Base-by-base conservation (phyloP, 2,329 filamentous ascomycete species). In the Aspergillus novofumigatus region DNA sequence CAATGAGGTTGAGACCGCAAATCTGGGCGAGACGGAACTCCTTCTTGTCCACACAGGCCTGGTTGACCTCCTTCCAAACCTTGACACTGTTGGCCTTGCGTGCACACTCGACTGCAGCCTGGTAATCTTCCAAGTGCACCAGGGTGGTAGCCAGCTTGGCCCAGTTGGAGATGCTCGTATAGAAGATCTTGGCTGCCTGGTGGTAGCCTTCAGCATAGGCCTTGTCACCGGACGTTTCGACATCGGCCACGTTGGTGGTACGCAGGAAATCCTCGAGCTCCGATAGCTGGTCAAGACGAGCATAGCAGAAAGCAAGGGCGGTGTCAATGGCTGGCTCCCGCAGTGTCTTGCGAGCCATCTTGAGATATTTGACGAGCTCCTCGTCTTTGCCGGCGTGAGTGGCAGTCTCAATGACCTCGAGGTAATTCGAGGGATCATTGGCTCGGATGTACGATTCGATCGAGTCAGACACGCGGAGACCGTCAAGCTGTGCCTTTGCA, bases 41-140 rank as follows among this genome's bases (percentile, higher is more conserved):
- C 81, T 96, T 97, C 86, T 97, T 99, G 61, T 85, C 86, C 64
- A 99, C 90, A 72, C 94, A 99, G 23, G 93, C 94, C 71, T 91
- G 89, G 78, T 97, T 95, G 65, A 99, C 94, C 77, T 99, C 91
- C 78, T 94, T 96, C 94, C 94, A 99, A 53, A 99, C 94, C 81
- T 96, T 97, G 77, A 97, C 92, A 77, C 91, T 97, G 82, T 97
- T 99, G 68, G 94, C 94, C 80, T 99, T 97, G 74, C 94, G 90
- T 26, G 95, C 94, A 70, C 92, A 97, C 75, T 99, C 94, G 45
- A 99, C 94, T 49, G 94, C 94, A 66, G 91, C 91, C 77, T 99
- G 95, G 80, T 99, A 97, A 67, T 99, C 94, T 63, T 88, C 89
- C 6, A 99, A 86, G 75, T 97, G 92, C n/a, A 99, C 94, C 59